Conservation (phyloP, 352 stramenopile genomes). For the Phytophthora fragariae region DNA sequence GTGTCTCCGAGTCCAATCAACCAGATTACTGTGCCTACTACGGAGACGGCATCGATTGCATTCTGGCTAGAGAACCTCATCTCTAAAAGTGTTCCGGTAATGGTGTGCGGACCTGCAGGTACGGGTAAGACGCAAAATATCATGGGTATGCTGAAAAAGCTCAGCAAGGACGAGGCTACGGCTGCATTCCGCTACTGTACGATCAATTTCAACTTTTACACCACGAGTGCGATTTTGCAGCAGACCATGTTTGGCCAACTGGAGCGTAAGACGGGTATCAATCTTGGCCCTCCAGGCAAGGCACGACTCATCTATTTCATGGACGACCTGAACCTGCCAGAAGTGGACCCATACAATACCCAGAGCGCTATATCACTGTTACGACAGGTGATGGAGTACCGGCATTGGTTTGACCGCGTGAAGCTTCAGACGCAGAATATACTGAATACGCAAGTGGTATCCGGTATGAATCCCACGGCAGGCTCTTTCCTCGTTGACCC, state of each 20-base stretch:
- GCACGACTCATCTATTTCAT: conserved; percentile 97
- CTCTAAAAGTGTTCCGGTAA: conserved; percentile 89
- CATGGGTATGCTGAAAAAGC: conserved; percentile 94
- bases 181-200: conserved; percentile 89
- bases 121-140: conserved; percentile 97
- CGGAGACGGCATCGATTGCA: conserved; percentile 94
- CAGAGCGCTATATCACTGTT: conserved; percentile 95
- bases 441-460: conserved; percentile 94
- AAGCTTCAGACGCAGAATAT: conserved; percentile 97
- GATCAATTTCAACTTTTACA: conserved; percentile 99
- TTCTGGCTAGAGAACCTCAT: conserved; percentile 97
- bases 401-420: conserved; percentile 92
- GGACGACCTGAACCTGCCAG: conserved; percentile 96
- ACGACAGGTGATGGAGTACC: conserved; percentile 97
- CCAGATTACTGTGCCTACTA: conserved; percentile 94
- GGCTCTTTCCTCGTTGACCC: conserved; percentile 95
- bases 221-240: conserved; percentile 93
- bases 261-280: conserved; percentile 95
- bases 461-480: conserved; percentile 96
- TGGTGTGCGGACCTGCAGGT: conserved; percentile 95
- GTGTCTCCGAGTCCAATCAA: conserved; percentile 88
- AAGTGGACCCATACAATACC: conserved; percentile 96
- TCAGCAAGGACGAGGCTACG: conserved; percentile 87
- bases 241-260: conserved; percentile 93
- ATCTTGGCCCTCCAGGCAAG: conserved; percentile 94